Conservation (phyloP, 1,284 basidiomycete species). For the Leccinum subrobustum region DNA sequence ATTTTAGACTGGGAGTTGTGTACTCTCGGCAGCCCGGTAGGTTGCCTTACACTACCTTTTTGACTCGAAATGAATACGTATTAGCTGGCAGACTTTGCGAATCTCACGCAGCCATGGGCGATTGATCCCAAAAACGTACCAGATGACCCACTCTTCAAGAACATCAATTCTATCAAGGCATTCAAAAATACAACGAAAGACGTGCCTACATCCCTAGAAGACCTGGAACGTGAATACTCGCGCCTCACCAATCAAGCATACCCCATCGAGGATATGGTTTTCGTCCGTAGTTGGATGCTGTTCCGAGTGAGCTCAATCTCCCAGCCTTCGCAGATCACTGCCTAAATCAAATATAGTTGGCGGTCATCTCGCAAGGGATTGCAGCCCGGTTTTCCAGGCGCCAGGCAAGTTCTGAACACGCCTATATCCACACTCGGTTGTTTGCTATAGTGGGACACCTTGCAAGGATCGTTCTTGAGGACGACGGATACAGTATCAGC, state of each 20-base stretch:
- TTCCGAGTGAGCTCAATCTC: slow-evolving; percentile 64
- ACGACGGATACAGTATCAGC: slow-evolving; percentile 42
- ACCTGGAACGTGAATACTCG: slow-evolving; percentile 79
- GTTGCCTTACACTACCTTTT: slow-evolving; percentile 19
- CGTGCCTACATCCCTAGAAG: slow-evolving; percentile 68
- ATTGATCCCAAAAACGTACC: slow-evolving; percentile 51
- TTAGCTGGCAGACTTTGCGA: slow-evolving; percentile 89
- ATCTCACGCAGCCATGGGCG: slow-evolving; percentile 85
- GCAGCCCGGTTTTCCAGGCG: slow-evolving; percentile 83
- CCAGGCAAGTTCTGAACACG: slow-evolving; percentile 84
- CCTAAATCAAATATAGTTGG: slow-evolving; percentile 46
- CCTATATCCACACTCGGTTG: slow-evolving; percentile 50
- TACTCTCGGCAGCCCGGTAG: slow-evolving; percentile 83
- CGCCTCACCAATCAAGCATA: slow-evolving; percentile 56
- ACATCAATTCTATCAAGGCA: slow-evolving; percentile 37
- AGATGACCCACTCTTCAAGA: slow-evolving; percentile 13
- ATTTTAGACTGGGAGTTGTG: slow-evolving; percentile 97
- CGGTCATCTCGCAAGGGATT: slow-evolving; percentile 91
- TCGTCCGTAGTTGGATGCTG: slow-evolving; percentile 84
- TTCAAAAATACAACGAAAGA: slow-evolving; percentile 63
- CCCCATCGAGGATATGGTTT: slow-evolving; percentile 74
- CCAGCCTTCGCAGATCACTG: background rate
- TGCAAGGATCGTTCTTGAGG: slow-evolving; percentile 59
- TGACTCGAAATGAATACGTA: slow-evolving; percentile 1
- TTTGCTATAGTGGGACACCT: slow-evolving; percentile 68